Percentiles rank a stretch among this genome's conserved stretches.
Evolutionary conservation across 1,284 basidiomycete species (phyloP).

Genomic region (Tylopilus sp.): DNA sequence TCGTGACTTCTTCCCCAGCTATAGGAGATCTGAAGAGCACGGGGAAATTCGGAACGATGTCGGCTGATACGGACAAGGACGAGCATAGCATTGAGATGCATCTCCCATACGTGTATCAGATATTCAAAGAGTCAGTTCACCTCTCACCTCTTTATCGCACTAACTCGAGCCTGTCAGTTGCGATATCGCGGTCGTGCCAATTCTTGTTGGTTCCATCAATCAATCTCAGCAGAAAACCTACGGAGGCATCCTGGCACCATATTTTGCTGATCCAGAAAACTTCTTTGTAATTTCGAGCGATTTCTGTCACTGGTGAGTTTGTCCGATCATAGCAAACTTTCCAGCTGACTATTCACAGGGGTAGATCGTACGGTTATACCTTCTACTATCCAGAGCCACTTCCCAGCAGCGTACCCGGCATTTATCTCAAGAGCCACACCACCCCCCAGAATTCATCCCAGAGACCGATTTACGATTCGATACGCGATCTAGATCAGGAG

Average conservation of each 20-base stretch:
- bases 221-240: constrained; percentile 56
- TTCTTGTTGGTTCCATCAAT: constrained; percentile 85
- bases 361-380: constrained; percentile 85
- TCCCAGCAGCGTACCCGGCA: constrained; percentile 44
- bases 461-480: constrained; percentile 67
- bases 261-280: constrained; percentile 72
- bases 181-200: constrained; percentile 82
- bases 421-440: constrained; percentile 49
- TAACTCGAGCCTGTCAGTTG: constrained; percentile 40
- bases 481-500: constrained; percentile 71
- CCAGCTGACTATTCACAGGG: constrained; percentile 51
- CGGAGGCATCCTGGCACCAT: constrained; percentile 75
- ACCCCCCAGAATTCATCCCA: constrained; percentile 39
- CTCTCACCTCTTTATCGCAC: background rate
- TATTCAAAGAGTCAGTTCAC: constrained; percentile 71
- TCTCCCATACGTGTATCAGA: constrained; percentile 85
- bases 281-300: constrained; percentile 93
- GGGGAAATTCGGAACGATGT: constrained; percentile 72
- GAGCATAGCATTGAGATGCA: constrained; percentile 99
- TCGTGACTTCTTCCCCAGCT: constrained; percentile 41
- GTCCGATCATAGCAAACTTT: background rate
- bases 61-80: constrained; percentile 72
- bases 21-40: constrained; percentile 67
- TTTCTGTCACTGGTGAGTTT: constrained; percentile 91
- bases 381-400: constrained; percentile 79